phyloP scores from a whole-genome alignment of 805 yeast genomes.

The Monosporozyma servazzii region DNA sequence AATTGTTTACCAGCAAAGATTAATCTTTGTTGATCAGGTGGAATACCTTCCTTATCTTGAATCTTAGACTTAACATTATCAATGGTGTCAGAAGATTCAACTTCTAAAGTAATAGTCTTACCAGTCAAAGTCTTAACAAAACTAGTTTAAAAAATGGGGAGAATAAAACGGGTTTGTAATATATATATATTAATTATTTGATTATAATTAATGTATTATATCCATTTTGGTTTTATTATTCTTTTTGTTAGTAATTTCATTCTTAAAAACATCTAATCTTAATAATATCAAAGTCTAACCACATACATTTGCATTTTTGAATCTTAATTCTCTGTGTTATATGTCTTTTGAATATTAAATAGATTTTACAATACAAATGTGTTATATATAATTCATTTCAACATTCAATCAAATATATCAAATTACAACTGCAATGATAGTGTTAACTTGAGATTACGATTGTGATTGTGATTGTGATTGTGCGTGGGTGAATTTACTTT shows the following conservation, averaged over 20 bases:
- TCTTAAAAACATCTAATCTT: background rate
- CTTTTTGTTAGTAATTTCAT: background rate
- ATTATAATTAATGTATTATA: no score
- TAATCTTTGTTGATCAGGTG: slow-evolving; percentile 63
- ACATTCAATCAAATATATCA: background rate
- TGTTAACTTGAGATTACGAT: background rate
- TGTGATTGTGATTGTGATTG: background rate
- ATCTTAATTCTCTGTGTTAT: slow-evolving; percentile 20
- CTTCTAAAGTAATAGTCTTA: slow-evolving; percentile 95
- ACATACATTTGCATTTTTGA: slow-evolving; percentile 42
- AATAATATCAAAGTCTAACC: background rate
- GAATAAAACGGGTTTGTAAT: background rate
- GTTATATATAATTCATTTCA: background rate
- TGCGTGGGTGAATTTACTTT: background rate
- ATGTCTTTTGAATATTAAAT: background rate
- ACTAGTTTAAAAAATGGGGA: slow-evolving; percentile 28
- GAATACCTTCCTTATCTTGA: slow-evolving; percentile 63
- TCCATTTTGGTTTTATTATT: no score
- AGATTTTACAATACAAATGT: background rate
- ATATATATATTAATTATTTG: no score
- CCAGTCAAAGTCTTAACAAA: slow-evolving; percentile 97
- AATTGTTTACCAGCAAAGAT: slow-evolving; percentile 65
- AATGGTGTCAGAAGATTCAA: slow-evolving; percentile 94
- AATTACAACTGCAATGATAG: no score
- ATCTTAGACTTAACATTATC: slow-evolving; percentile 92